Conservation (phyloP, 805 yeast species). For the Kuraishia floccosa region DNA sequence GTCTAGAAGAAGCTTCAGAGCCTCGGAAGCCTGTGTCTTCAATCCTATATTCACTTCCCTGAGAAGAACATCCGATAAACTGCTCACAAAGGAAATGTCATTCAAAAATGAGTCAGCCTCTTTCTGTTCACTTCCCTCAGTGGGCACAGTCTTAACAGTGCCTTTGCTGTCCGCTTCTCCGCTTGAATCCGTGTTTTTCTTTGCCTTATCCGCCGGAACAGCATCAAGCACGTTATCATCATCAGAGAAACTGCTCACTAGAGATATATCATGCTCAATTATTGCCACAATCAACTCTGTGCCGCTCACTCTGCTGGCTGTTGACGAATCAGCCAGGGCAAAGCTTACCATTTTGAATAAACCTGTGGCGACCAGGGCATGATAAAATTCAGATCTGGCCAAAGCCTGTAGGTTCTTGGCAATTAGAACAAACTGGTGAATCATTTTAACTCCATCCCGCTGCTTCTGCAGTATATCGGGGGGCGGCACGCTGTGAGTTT, state of each 20-base stretch:
- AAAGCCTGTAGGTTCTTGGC: constrained; percentile 54
- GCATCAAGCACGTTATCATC: neutral
- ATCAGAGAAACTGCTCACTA: constrained; percentile 26
- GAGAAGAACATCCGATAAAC: constrained; percentile 47
- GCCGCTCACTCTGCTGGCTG: constrained; percentile 51
- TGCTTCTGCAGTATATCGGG: constrained; percentile 15
- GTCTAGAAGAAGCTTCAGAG: constrained; percentile 63
- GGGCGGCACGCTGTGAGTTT: neutral
- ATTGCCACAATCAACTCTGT: constrained; percentile 73
- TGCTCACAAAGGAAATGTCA: constrained; percentile 47
- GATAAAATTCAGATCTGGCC: constrained; percentile 58
- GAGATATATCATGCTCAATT: constrained; percentile 71
- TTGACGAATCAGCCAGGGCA: constrained; percentile 46
- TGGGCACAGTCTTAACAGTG: neutral
- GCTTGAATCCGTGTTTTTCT: constrained; percentile 1
- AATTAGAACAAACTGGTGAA: constrained; percentile 71
- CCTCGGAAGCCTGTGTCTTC: constrained; percentile 76
- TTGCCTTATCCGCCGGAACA: neutral
- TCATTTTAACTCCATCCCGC: constrained; percentile 63
- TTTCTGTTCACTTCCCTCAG: neutral
- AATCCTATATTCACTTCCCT: constrained; percentile 61
- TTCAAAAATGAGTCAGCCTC: constrained; percentile 21
- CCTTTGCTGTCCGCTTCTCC: constrained; percentile 7
- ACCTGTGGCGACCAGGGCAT: constrained; percentile 53
- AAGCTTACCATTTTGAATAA: constrained; percentile 58